Conservation (phyloP, 2,329 filamentous ascomycete genomes). For the Paecilomyces sp. region DNA sequence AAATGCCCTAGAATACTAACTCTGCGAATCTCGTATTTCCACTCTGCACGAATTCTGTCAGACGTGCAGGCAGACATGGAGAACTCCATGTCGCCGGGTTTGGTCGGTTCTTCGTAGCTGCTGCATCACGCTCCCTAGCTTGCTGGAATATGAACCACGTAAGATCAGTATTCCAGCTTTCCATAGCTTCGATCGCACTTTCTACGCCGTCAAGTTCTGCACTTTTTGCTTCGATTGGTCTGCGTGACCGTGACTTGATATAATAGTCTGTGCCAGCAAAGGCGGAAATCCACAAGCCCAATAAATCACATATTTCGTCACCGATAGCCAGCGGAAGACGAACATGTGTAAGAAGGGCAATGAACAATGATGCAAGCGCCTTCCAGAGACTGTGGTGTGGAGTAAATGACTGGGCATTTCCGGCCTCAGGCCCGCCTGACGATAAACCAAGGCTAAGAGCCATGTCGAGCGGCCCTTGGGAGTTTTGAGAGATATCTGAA, state of each 20-base stretch:
- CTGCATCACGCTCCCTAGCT: constrained; percentile 4
- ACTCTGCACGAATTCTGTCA: neutral
- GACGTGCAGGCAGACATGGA: neutral
- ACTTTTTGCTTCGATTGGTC: constrained; percentile 3
- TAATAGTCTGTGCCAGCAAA: constrained; percentile 30
- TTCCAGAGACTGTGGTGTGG: constrained; percentile 33
- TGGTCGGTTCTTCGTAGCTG: neutral
- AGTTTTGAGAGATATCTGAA: neutral
- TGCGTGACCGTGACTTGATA: constrained; percentile 8
- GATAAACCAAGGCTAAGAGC: constrained; percentile 12
- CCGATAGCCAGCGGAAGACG: constrained; percentile 31
- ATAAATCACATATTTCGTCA: constrained; percentile 33
- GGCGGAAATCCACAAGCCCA: constrained; percentile 27
- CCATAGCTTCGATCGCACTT: constrained; percentile 29
- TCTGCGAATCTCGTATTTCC: neutral
- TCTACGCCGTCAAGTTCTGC: constrained; percentile 17
- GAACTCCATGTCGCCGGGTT: neutral
- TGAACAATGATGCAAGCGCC: constrained; percentile 29
- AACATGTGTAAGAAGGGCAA: constrained; percentile 31
- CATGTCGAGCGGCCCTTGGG: neutral
- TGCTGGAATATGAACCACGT: constrained; percentile 34
- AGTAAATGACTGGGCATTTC: constrained; percentile 23
- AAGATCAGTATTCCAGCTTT: constrained; percentile 34
- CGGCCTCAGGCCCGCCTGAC: constrained; percentile 8
- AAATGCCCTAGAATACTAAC: neutral